phyloP scores from a whole-genome alignment of 2,329 filamentous ascomycete species.

The Scedosporium boydii region DNA sequence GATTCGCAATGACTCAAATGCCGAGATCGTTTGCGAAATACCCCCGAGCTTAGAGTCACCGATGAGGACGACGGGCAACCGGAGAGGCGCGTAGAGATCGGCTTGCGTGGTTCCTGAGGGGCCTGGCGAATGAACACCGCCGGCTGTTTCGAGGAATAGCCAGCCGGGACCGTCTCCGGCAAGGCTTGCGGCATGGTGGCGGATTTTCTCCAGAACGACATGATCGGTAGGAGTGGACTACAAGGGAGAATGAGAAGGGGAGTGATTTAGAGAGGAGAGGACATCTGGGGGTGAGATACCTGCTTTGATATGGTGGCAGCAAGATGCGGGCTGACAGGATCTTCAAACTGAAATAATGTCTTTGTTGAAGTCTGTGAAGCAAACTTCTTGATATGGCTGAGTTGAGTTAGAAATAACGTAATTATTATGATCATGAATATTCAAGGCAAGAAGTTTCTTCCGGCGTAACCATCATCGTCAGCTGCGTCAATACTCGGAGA shows the following conservation, averaged over 20 bases:
- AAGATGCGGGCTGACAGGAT: conserved; percentile 69
- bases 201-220: conserved; percentile 38
- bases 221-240: conserved; percentile 41
- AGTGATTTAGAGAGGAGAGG: neutral
- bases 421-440: neutral
- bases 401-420: too few relatives aligned
- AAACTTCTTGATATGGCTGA: conserved; percentile 54
- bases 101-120: conserved; percentile 70
- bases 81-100: conserved; percentile 64
- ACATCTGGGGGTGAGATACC: conserved; percentile 16
- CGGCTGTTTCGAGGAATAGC: conserved; percentile 70
- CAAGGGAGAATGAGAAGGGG: neutral
- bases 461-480: neutral
- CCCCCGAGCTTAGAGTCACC: conserved; percentile 70
- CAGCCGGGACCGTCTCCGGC: conserved; percentile 38
- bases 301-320: conserved; percentile 45
- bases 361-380: conserved; percentile 36
- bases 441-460: too few relatives aligned
- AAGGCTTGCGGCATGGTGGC: conserved; percentile 32
- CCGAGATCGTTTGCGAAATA: conserved; percentile 70
- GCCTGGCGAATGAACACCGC: conserved; percentile 69
- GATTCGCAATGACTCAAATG: conserved; percentile 68
- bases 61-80: conserved; percentile 64
- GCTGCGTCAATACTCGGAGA: neutral
- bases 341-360: conserved; percentile 62